Percentiles rank a stretch among this genome's conserved stretches.
Conservation (phyloP, 176 grass and related monocot species). For the Carex parvula region DNA sequence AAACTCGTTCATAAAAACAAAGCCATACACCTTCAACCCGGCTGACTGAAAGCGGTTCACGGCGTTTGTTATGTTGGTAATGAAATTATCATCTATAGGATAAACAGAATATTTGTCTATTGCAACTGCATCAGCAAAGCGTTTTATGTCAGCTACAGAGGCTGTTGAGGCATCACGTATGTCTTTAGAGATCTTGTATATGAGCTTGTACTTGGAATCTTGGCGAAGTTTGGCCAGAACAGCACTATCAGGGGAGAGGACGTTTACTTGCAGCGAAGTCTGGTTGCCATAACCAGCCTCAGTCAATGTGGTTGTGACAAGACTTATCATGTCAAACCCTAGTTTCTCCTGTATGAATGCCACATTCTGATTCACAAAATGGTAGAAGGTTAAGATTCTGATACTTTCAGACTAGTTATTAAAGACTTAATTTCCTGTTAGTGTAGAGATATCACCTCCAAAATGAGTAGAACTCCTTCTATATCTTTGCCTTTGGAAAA, state of each 20-base stretch:
- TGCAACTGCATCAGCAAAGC: constrained; percentile 58
- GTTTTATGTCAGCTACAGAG: constrained; percentile 48
- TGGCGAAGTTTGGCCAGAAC: constrained; percentile 70
- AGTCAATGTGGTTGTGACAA: constrained; percentile 39
- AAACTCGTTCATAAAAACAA: constrained; percentile 65
- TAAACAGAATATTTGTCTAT: constrained; percentile 47
- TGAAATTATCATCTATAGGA: neutral
- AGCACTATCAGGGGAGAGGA: constrained; percentile 58
- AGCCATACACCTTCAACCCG: constrained; percentile 53
- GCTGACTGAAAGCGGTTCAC: constrained; percentile 39
- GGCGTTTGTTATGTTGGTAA: constrained; percentile 29
- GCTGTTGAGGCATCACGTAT: constrained; percentile 45
- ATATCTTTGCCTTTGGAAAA: constrained; percentile 52
- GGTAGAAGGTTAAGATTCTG: neutral
- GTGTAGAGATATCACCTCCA: constrained; percentile 48
- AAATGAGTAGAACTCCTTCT: constrained; percentile 48
- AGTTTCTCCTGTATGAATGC: constrained; percentile 44
- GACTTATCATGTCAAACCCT: constrained; percentile 40
- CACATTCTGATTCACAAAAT: constrained; percentile 48
- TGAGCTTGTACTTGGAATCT: constrained; percentile 48
- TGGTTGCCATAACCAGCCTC: constrained; percentile 53
- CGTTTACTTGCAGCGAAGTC: constrained; percentile 48
- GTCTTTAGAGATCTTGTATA: constrained; percentile 37
- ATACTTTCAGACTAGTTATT: neutral
- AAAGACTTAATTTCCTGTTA: neutral